Evolutionary conservation across 176 grass and related monocot species (phyloP).

Genomic region (Aegilops tauschii): DNA sequence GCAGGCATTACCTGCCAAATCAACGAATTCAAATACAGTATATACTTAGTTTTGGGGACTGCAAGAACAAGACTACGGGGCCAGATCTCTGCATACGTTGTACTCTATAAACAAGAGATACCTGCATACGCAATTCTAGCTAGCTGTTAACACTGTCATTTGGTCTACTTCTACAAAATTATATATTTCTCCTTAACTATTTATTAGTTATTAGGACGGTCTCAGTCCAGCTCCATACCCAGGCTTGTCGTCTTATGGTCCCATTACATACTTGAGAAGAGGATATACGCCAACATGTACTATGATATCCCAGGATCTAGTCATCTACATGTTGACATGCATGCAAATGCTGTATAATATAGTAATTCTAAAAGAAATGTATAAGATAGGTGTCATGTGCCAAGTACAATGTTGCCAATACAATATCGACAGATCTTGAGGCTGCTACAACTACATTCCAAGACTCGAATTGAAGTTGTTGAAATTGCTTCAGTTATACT

Average conservation of each 20-base stretch:
- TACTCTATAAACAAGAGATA: not conserved
- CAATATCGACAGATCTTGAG: not conserved
- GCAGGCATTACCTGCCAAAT: not conserved
- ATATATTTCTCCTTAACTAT: not conserved
- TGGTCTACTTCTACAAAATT: not conserved
- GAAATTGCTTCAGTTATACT: not conserved
- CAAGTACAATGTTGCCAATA: not conserved
- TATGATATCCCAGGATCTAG: not conserved
- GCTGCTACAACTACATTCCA: not conserved
- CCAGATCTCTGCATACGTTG: conserved; percentile 18
- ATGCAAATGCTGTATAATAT: not conserved
- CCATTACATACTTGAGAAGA: not conserved
- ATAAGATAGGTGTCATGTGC: not conserved
- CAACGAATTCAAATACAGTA: not conserved
- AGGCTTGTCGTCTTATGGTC: not conserved
- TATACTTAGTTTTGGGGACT: not conserved
- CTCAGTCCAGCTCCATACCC: not conserved
- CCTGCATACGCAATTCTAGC: conserved; percentile 22
- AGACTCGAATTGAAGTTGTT: conserved; percentile 1
- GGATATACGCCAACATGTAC: not conserved
- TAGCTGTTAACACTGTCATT: not conserved
- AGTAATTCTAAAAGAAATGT: no score
- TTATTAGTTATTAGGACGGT: no score
- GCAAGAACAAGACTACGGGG: not conserved
- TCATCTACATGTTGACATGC: conserved; percentile 1